phyloP scores from a whole-genome alignment of 495 filamentous ascomycete genomes.

The Xylaria telfairii region DNA sequence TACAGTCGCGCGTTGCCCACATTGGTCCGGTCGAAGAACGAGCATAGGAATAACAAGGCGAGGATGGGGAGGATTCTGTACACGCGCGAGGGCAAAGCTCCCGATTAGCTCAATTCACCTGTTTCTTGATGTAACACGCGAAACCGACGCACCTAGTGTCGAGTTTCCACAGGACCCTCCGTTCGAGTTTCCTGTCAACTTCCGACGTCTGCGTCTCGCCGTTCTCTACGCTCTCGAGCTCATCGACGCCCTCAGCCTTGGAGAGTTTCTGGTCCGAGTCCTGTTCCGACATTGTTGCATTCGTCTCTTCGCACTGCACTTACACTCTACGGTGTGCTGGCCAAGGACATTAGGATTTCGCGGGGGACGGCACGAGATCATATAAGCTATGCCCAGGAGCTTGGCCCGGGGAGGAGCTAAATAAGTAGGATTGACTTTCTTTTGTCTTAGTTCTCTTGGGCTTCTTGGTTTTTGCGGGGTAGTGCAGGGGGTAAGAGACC shows the following conservation, averaged over 20 bases:
- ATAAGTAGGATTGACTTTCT: slow-evolving; percentile 10
- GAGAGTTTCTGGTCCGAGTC: slow-evolving; percentile 9
- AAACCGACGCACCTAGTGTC: slow-evolving; percentile 56
- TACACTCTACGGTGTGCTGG: background rate
- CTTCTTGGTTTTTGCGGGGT: slow-evolving; percentile 11
- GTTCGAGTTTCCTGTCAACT: slow-evolving; percentile 38
- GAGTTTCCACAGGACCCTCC: slow-evolving; percentile 58
- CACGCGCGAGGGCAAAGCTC: background rate
- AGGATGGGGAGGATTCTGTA: slow-evolving; percentile 56
- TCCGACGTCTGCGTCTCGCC: slow-evolving; percentile 17
- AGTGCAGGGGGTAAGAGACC: background rate
- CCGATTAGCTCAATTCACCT: background rate
- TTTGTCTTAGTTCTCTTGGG: slow-evolving; percentile 19
- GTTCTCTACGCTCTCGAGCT: slow-evolving; percentile 33
- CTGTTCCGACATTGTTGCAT: slow-evolving; percentile 1
- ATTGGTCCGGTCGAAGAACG: slow-evolving; percentile 80
- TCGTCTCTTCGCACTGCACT: background rate
- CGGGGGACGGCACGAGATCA: background rate
- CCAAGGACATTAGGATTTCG: background rate
- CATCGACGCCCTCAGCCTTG: background rate
- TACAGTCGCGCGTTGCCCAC: slow-evolving; percentile 86
- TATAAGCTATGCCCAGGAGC: background rate
- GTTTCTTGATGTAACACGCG: background rate
- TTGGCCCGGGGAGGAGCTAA: background rate
- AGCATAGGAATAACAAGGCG: slow-evolving; percentile 55